phyloP scores from a whole-genome alignment of 176 grass and related monocot species.

The Juncus inflexus region DNA sequence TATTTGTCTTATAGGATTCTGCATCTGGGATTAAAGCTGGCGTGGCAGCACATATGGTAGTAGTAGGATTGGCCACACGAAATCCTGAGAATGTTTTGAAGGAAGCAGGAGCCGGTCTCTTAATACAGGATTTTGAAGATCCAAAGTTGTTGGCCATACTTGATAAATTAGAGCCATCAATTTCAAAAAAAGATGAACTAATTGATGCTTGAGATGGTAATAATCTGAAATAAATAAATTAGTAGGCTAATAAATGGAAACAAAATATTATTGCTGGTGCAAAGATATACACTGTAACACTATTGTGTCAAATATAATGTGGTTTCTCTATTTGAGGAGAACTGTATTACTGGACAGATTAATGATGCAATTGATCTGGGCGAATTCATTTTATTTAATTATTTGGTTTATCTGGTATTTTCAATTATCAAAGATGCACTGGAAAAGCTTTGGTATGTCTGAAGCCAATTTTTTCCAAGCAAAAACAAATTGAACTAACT shows the following conservation, averaged over 20 bases:
- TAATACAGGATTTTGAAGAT: conserved; percentile 56
- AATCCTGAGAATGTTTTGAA: conserved; percentile 57
- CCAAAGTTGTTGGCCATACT: conserved; percentile 39
- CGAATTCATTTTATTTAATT: too few relatives aligned
- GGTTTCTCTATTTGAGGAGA: too few relatives aligned
- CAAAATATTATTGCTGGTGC: too few relatives aligned
- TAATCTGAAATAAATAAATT: not conserved
- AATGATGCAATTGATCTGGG: too few relatives aligned
- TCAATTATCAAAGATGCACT: too few relatives aligned
- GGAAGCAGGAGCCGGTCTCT: conserved; percentile 59
- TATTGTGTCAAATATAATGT: not conserved
- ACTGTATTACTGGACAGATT: too few relatives aligned
- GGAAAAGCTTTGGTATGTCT: too few relatives aligned
- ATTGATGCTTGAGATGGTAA: conserved; percentile 31
- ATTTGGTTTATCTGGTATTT: too few relatives aligned
- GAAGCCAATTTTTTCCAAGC: too few relatives aligned
- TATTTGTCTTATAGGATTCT: conserved; percentile 45
- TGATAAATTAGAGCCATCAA: conserved; percentile 29
- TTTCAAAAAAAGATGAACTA: not conserved
- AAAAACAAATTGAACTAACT: too few relatives aligned
- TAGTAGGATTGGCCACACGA: conserved; percentile 52
- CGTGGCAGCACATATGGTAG: conserved; percentile 63
- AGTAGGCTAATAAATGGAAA: not conserved
- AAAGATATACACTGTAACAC: not conserved
- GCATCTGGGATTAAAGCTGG: conserved; percentile 62